phyloP scores from a whole-genome alignment of 2,329 filamentous ascomycete species.

The Lasiodiplodia sp. region DNA sequence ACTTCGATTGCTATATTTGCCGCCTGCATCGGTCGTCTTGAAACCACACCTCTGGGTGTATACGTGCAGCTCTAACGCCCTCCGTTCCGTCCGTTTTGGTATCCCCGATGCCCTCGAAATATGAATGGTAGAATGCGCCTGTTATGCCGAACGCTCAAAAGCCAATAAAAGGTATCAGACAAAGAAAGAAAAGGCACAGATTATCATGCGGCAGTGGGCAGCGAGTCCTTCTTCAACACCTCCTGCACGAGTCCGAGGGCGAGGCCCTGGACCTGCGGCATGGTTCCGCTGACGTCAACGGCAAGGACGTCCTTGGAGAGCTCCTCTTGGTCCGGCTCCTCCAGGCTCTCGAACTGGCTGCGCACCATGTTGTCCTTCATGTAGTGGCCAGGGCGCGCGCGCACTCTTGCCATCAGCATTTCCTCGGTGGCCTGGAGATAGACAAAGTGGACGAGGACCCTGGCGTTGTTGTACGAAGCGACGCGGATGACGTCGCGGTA shows the following conservation, averaged over 20 bases:
- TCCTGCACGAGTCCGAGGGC: slow-evolving; percentile 49
- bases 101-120: slow-evolving; percentile 17
- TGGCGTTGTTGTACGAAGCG: slow-evolving; percentile 55
- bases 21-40: not conserved
- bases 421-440: slow-evolving; percentile 83
- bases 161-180: not conserved
- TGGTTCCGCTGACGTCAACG: slow-evolving; percentile 54
- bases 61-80: slow-evolving; percentile 18
- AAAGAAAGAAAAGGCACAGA: not conserved
- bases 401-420: slow-evolving; percentile 77
- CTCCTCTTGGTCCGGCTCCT: slow-evolving; percentile 76
- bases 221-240: slow-evolving; percentile 38
- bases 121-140: slow-evolving; percentile 15
- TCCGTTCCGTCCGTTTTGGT: slow-evolving; percentile 13
- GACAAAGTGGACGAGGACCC: slow-evolving; percentile 78
- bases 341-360: slow-evolving; percentile 88
- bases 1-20: slow-evolving; percentile 19
- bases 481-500: slow-evolving; percentile 77
- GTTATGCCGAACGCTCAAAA: slow-evolving; percentile 20
- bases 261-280: slow-evolving; percentile 49
- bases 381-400: slow-evolving; percentile 80
- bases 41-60: not conserved
- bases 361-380: slow-evolving; percentile 97
- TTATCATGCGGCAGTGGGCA: slow-evolving; percentile 17
- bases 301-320: slow-evolving; percentile 56